These are phyloP conservation scores for Cucurbitaria berberidis DNA, from an alignment of 2,329 filamentous ascomycete genomes.

Conservation along the genomic window DNA sequence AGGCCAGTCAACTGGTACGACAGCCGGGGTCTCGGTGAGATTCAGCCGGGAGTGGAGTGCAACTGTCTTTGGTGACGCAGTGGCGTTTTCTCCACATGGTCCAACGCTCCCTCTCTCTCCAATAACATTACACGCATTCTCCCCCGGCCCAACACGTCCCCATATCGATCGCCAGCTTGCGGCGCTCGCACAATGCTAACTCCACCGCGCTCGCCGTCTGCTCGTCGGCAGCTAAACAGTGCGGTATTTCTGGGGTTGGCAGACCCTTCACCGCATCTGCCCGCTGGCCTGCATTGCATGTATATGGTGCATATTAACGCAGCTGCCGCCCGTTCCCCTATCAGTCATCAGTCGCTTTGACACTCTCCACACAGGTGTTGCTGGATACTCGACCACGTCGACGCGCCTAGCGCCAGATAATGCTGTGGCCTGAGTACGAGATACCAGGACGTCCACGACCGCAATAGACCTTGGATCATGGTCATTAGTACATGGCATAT, in stretches of 20 bases:
- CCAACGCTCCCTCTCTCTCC: conserved; percentile 15
- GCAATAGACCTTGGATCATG: conserved; percentile 30
- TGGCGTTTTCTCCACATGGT: conserved; percentile 28
- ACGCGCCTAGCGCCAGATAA: conserved; percentile 25
- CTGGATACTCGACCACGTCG: conserved; percentile 3
- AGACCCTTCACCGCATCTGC: conserved; percentile 25
- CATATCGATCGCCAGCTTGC: conserved; percentile 15
- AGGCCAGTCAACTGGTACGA: conserved; percentile 3
- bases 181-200: conserved; percentile 21
- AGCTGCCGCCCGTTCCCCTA: conserved; percentile 5
- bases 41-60: conserved; percentile 10
- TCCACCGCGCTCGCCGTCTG: conserved; percentile 19
- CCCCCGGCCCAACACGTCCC: conserved; percentile 16
- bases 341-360: not conserved
- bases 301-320: conserved; percentile 5
- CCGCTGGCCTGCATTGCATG: conserved; percentile 2
- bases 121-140: conserved; percentile 19
- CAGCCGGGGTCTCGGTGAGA: conserved; percentile 6
- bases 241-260: conserved; percentile 27
- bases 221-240: conserved; percentile 19
- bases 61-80: conserved; percentile 13
- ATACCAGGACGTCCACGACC: conserved; percentile 35
- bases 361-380: not conserved
- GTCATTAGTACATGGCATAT: conserved; percentile 13
- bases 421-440: conserved; percentile 24